Conservation (phyloP, 2,329 filamentous ascomycete species). For the Pleochaeta shiraiana region DNA sequence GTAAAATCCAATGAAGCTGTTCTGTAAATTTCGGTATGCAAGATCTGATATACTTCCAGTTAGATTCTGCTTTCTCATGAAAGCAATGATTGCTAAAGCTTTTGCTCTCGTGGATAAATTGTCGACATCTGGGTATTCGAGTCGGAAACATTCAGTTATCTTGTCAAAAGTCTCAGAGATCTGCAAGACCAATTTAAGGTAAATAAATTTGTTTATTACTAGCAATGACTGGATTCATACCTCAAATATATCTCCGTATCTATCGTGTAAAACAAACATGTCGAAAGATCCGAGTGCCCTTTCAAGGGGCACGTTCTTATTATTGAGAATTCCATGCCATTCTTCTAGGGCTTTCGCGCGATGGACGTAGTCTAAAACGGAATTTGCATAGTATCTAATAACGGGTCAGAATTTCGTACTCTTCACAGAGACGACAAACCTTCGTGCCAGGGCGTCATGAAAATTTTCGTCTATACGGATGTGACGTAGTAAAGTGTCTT, state of each 20-base stretch:
- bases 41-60: constrained; percentile 42
- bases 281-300: constrained; percentile 65
- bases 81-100: constrained; percentile 44
- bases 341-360: constrained; percentile 55
- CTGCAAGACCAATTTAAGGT: constrained; percentile 20
- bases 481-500: constrained; percentile 58
- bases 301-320: constrained; percentile 40
- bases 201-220: background rate
- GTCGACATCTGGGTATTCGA: constrained; percentile 29
- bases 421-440: constrained; percentile 20
- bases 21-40: constrained; percentile 59
- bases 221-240: constrained; percentile 19
- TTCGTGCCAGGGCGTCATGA: constrained; percentile 58
- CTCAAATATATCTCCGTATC: constrained; percentile 51
- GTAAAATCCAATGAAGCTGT: constrained; percentile 72
- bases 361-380: constrained; percentile 59
- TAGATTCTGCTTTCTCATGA: constrained; percentile 45
- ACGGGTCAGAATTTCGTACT: constrained; percentile 5
- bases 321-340: constrained; percentile 29
- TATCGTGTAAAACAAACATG: constrained; percentile 61
- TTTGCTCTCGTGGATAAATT: constrained; percentile 39
- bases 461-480: constrained; percentile 30
- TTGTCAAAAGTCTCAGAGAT: constrained; percentile 41
- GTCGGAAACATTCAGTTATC: constrained; percentile 34
- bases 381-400: constrained; percentile 49